Conservation (phyloP, 2,329 filamentous ascomycete species). For the Leptographium radiaticola region DNA sequence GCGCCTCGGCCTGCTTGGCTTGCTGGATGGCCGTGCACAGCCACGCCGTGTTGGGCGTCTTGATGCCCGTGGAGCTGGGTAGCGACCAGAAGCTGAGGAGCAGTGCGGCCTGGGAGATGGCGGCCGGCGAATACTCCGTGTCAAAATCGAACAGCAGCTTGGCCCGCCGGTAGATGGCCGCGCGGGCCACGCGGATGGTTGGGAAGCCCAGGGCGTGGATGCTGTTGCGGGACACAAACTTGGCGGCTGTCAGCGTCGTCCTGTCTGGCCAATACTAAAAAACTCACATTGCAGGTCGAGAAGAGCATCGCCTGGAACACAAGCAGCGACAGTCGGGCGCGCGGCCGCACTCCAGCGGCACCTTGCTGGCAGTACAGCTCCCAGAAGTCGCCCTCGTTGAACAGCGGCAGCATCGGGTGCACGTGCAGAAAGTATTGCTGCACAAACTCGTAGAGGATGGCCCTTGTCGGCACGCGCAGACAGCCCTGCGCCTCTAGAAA, state of each 20-base stretch:
- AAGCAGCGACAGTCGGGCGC: slow-evolving; percentile 25
- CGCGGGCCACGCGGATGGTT: slow-evolving; percentile 7
- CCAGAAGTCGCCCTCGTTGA: slow-evolving; percentile 36
- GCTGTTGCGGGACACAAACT: slow-evolving; percentile 9
- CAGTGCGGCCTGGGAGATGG: slow-evolving; percentile 27
- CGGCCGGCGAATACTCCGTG: slow-evolving; percentile 26
- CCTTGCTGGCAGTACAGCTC: slow-evolving; percentile 22
- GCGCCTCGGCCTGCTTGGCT: slow-evolving; percentile 10
- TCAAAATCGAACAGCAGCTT: slow-evolving; percentile 29
- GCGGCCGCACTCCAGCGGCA: slow-evolving; percentile 13
- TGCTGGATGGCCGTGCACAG: slow-evolving; percentile 12
- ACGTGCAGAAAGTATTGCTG: slow-evolving; percentile 34
- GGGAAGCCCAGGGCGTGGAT: slow-evolving; percentile 10
- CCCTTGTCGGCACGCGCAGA: slow-evolving; percentile 27
- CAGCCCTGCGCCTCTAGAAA: slow-evolving; percentile 33
- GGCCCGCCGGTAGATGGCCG: slow-evolving; percentile 9
- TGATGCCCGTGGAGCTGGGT: neutral
- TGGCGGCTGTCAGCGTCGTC: neutral
- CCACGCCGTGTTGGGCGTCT: slow-evolving; percentile 11
- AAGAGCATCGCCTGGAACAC: slow-evolving; percentile 33
- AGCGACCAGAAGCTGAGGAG: slow-evolving; percentile 29
- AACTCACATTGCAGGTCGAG: slow-evolving; percentile 3
- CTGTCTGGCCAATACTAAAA: neutral
- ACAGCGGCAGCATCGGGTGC: slow-evolving; percentile 29
- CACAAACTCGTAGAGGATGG: slow-evolving; percentile 32